Evolutionary conservation across 495 filamentous ascomycete species (phyloP), one percentile per base, ranked within the genome.

Genomic region (Aspergillus heteromorphus): DNA sequence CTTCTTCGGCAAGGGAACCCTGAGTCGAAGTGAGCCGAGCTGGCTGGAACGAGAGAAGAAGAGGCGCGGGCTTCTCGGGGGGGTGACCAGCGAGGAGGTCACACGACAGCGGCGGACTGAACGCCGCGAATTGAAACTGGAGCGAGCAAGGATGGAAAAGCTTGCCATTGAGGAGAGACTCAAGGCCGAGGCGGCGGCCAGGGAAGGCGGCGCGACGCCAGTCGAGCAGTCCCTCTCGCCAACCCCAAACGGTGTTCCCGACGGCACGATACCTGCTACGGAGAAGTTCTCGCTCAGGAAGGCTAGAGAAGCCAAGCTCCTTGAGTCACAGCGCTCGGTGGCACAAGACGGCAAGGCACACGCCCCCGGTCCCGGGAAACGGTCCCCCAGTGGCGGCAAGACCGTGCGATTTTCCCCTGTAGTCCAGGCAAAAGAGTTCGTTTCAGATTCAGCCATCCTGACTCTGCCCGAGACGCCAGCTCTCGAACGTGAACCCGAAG

Each of bases 1-100:
- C 1, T 97, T 97, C 70, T 99, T 90, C 67, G 93, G 93, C 40
- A 97, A 96, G 70, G 93, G 93, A 45, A 90, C 73, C 50, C 76
- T 97, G 55, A 96, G 91, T 68, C 83, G 93, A 59, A 96, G 90
- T 70, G 92, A 97, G 66, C 93, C 92, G 2, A 90, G 82, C 51
- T 99, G 93, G 93, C 68, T 97, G 49, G 87, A 87, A 48, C 77
- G 88, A 47, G 89, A 96, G 65, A 88, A 87, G 63, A 82, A 82
- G 48, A 79, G 84, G 54, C 76, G 81, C 40, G 90, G 88, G 4
- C 58, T 83, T 10, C 69, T 80, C 25, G 81, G 79, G 27, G 80
- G 77, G 16, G 72, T 74, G 51, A 89, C 87, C 2, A 88, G 86
- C 48, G 91, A 96, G 67, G 86, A 93, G 51, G 68, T 82, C 40